Conservation (phyloP, 345 rosid species). For the Tarenaya hassleriana region DNA sequence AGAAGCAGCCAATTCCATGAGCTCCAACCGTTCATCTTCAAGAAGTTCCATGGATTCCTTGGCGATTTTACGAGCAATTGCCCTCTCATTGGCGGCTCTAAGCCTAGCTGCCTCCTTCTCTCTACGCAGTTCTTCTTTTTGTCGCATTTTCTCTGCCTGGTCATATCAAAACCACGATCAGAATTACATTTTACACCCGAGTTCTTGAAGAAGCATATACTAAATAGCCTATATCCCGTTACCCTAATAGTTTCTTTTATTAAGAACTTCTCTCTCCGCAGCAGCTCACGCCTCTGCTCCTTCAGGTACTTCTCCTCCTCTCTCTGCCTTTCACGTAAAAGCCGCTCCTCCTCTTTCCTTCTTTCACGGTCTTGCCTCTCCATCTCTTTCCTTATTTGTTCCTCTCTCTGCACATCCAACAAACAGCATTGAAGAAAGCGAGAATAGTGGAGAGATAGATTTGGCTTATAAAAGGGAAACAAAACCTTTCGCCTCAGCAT, state of each 20-base stretch:
- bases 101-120: slow-evolving; percentile 75
- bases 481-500: slow-evolving; percentile 71
- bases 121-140: slow-evolving; percentile 75
- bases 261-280: slow-evolving; percentile 80
- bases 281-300: slow-evolving; percentile 82
- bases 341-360: slow-evolving; percentile 83
- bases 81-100: slow-evolving; percentile 86
- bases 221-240: slow-evolving; percentile 17
- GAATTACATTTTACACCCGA: slow-evolving; percentile 8
- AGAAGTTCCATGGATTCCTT: slow-evolving; percentile 78
- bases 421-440: slow-evolving; percentile 5
- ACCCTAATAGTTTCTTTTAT: slow-evolving; percentile 83
- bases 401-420: slow-evolving; percentile 46
- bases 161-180: slow-evolving; percentile 12
- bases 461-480: slow-evolving; percentile 18
- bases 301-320: slow-evolving; percentile 77
- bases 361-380: slow-evolving; percentile 91
- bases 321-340: slow-evolving; percentile 81
- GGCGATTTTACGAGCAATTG: slow-evolving; percentile 81
- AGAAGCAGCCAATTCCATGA: slow-evolving; percentile 77
- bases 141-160: slow-evolving; percentile 80
- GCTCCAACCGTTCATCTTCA: slow-evolving; percentile 86
- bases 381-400: slow-evolving; percentile 76
- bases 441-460: slow-evolving; percentile 1
- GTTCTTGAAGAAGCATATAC: slow-evolving; percentile 14